Evolutionary conservation across 768 basidiomycete genomes (phyloP), one percentile per base, ranked within the genome.

Genomic region (Collybiopsis luxurians): DNA sequence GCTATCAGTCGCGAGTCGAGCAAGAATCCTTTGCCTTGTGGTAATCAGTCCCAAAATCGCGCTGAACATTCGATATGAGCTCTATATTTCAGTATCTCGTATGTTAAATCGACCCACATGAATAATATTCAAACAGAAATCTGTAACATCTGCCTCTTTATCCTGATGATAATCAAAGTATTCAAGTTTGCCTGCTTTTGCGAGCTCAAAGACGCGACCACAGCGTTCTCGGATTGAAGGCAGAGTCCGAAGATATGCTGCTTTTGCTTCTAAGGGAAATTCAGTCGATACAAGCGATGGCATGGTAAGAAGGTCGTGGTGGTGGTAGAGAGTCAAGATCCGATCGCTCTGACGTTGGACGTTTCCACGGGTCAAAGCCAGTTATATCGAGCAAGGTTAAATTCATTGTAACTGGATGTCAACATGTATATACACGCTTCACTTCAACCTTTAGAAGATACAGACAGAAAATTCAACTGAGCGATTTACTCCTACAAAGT

Each of bases 151-250:
- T 11, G 60, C 69, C 69, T 95, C 86, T 59, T 84, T 87, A 63
- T 86, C 86, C 26, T 90, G 86, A 67, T 92, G 80, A 68, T 95
- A 92, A 23, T 87, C 83, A 66, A 96, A 96, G 71, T 92, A 95
- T 62, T 94, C 75, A 11, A 97, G 80, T 64, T 87, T 82, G 50
- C 85, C 88, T 60, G 80, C 66, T 68, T 83, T 74, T 12, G 92
- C 95, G 19, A 96, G 85, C 27, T 84, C 80, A 69, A 89, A 85
- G 31, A 98, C 92, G 40, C 80, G 80, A 11, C 72, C 67, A 70
- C 94, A 98, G 42, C 92, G 81, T 63, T 95, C 88, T 45, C 96
- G 83, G 63, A 98, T 93, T n/a, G 94, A 83, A 15, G 92, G 89
- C 2, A 97, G 79, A 0, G 91, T 93, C 30, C 89, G 86, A 43